These are phyloP conservation scores for Malassezia japonica DNA, from an alignment of 1,284 basidiomycete genomes.

Conservation along the genomic window DNA sequence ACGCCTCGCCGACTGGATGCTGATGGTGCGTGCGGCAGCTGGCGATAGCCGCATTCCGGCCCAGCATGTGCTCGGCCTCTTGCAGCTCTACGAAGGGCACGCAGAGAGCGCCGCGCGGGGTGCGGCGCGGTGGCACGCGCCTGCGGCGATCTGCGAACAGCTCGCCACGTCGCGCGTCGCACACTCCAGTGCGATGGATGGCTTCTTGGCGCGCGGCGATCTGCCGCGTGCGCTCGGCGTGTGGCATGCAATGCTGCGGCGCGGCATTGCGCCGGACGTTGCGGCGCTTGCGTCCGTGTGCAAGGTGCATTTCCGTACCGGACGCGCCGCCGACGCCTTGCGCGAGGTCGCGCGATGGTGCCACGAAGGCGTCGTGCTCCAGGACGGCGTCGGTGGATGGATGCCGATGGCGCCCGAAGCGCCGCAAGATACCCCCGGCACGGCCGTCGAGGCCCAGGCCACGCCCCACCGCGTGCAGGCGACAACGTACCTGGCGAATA, in stretches of 20 bases:
- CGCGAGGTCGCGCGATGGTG: conserved; percentile 9
- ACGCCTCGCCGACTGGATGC: conserved; percentile 13
- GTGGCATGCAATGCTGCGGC: conserved; percentile 11
- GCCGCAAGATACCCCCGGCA: neutral
- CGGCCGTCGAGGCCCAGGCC: neutral
- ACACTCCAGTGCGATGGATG: conserved; percentile 10
- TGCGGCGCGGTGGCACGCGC: conserved; percentile 5
- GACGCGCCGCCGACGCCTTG: conserved; percentile 9
- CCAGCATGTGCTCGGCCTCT: conserved; percentile 6
- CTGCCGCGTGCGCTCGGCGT: conserved; percentile 7
- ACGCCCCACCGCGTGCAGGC: neutral
- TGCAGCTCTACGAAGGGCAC: conserved; percentile 3
- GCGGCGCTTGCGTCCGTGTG: conserved; percentile 13
- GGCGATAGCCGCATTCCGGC: conserved; percentile 10
- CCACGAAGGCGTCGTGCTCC: conserved; percentile 1
- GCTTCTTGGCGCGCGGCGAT: conserved; percentile 8
- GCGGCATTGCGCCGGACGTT: conserved; percentile 12
- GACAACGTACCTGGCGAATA: conserved; percentile 13
- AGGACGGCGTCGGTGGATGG: neutral
- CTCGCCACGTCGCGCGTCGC: conserved; percentile 7
- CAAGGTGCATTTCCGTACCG: conserved; percentile 6
- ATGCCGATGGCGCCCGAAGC: neutral
- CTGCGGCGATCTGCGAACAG: neutral
- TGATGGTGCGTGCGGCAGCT: conserved; percentile 17
- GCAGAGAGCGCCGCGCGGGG: neutral